A percentile compares a stretch with the other conserved stretches of the same genome.
Conservation (phyloP, 2,329 filamentous ascomycete species). For the Mycosphaerelloides madeirae region DNA sequence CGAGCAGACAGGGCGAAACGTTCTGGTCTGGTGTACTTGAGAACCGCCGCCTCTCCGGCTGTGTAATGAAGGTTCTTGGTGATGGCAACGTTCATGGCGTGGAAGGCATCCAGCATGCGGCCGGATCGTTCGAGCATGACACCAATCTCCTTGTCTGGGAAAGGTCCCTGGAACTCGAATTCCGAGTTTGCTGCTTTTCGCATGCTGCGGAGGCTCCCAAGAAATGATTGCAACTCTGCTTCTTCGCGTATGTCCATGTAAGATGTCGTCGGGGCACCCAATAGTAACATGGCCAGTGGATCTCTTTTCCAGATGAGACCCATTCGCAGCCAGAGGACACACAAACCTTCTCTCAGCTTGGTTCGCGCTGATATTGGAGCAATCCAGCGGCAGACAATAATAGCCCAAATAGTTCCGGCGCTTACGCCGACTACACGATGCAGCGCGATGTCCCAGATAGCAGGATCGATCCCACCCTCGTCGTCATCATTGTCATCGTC, state of each 20-base stretch:
- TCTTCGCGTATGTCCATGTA: slow-evolving; percentile 91
- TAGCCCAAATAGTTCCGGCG: slow-evolving; percentile 83
- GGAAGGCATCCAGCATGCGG: slow-evolving; percentile 85
- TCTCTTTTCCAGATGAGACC: slow-evolving; percentile 94
- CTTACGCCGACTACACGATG: slow-evolving; percentile 86
- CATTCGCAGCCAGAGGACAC: slow-evolving; percentile 90
- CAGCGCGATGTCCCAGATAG: slow-evolving; percentile 80
- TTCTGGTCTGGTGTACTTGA: slow-evolving; percentile 75
- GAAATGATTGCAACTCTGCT: slow-evolving; percentile 75
- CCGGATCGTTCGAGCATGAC: slow-evolving; percentile 75
- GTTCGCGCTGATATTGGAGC: slow-evolving; percentile 89
- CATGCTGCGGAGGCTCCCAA: slow-evolving; percentile 67
- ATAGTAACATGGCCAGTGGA: slow-evolving; percentile 66
- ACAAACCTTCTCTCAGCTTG: slow-evolving; percentile 84
- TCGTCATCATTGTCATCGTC: slow-evolving; percentile 78
- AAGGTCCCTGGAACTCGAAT: slow-evolving; percentile 83
- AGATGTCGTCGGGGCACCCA: slow-evolving; percentile 34
- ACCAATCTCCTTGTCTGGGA: slow-evolving; percentile 68
- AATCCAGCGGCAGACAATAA: slow-evolving; percentile 81
- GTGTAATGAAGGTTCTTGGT: slow-evolving; percentile 71
- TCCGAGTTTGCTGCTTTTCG: slow-evolving; percentile 72
- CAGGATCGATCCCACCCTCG: slow-evolving; percentile 75
- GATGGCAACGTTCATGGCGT: slow-evolving; percentile 92
- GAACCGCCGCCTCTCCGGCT: slow-evolving; percentile 73
- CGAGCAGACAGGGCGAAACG: slow-evolving; percentile 75